These are phyloP conservation scores for Trichoderma sp. DNA, from an alignment of 2,329 filamentous ascomycete species.

Conservation along the genomic window DNA sequence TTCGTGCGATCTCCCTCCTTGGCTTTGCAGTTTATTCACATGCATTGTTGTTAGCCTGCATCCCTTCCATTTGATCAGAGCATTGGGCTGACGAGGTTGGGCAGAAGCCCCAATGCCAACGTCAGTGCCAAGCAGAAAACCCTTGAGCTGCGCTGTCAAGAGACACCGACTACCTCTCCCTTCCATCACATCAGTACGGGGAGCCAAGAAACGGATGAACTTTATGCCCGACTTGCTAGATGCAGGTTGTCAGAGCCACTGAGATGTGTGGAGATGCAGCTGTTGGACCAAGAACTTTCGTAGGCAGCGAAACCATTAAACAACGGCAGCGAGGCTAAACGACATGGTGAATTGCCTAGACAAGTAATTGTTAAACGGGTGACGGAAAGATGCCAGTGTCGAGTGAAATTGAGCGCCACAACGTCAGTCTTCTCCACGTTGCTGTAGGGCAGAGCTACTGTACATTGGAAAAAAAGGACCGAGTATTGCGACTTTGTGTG, in stretches of 20 bases:
- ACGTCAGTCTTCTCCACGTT: not conserved
- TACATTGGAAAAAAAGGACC: not conserved
- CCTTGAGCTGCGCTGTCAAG: not conserved
- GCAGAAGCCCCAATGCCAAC: not conserved
- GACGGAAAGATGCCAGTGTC: not conserved
- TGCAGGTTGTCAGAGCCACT: conserved; percentile 2
- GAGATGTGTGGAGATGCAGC: not conserved
- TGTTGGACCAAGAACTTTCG: not conserved
- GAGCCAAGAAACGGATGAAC: not conserved
- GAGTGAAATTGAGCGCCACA: conserved; percentile 6
- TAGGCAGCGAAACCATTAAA: not conserved
- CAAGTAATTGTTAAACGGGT: not conserved
- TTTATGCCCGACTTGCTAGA: conserved; percentile 7
- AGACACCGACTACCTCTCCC: not conserved
- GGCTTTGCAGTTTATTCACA: not conserved
- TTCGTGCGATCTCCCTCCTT: not conserved
- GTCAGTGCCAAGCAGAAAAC: not conserved
- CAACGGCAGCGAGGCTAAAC: not conserved
- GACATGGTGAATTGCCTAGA: not conserved
- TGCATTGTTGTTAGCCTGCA: not conserved
- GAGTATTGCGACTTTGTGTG: not conserved
- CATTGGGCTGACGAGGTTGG: not conserved
- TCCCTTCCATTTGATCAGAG: not conserved
- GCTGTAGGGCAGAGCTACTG: conserved; percentile 15
- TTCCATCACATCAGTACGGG: not conserved